These are phyloP conservation scores for Mimosa bimucronata DNA, from an alignment of 306 rosid species.

Conservation along the genomic window DNA sequence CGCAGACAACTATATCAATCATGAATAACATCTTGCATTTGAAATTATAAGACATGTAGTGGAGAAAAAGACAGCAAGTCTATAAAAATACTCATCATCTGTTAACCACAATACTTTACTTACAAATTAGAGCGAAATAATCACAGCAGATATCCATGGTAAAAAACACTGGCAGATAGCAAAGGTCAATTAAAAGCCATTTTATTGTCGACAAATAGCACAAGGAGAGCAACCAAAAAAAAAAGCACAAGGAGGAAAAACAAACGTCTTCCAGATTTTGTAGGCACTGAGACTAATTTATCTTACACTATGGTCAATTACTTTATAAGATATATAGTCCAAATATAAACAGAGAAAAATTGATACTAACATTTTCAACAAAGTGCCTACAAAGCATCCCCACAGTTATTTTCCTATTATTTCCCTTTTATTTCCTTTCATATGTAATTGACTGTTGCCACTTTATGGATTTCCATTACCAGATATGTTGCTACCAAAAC, in stretches of 20 bases:
- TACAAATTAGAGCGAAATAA: conserved; percentile 4
- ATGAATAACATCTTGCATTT: conserved; percentile 15
- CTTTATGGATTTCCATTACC: too few species aligned
- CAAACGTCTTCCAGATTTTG: conserved; percentile 5
- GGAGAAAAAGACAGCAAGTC: conserved; percentile 19
- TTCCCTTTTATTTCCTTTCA: too few species aligned
- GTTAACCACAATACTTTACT: conserved; percentile 1
- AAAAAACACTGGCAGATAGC: conserved; percentile 26
- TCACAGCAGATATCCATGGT: conserved; percentile 2
- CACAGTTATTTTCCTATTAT: too few species aligned
- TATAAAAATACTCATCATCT: conserved; percentile 3
- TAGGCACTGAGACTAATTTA: conserved; percentile 4
- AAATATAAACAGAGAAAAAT: conserved; percentile 1
- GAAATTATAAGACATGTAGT: conserved; percentile 14
- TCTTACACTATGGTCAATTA: neutral
- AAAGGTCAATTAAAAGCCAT: neutral
- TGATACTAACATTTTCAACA: neutral
- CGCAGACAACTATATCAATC: conserved; percentile 11
- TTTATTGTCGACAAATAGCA: neutral
- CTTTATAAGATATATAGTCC: conserved; percentile 19
- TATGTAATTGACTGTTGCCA: too few species aligned
- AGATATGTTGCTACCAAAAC: too few species aligned
- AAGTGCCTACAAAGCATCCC: too few species aligned
- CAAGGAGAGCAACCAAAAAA: too few species aligned
- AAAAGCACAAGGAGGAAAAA: conserved; percentile 1